Evolutionary conservation across 148 eudicot genomes (phyloP), one percentile per base, ranked within the genome.

Genomic region (Drosera capensis): DNA sequence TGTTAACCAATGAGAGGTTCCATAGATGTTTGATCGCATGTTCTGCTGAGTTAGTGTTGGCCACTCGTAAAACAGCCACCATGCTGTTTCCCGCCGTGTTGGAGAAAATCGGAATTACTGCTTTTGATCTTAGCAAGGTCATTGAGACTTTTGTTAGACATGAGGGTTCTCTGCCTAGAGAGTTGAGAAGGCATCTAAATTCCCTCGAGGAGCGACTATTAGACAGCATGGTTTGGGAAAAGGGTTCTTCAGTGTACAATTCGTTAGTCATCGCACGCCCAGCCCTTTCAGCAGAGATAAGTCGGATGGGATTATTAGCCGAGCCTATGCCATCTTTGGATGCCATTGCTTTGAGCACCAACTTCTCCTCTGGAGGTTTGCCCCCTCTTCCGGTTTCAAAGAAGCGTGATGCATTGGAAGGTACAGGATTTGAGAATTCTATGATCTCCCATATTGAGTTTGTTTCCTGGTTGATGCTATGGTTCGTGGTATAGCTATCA

Each of bases 201-300:
- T 81, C 99, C 19, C 55, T 92, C 48, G 99, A 92, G 71, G 99
- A 92, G 54, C 65, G 86, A 49, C 82, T 92, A 31, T 60, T 92
- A 63, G 99, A 92, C 75, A 81, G 94, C 73, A 76, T 81, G 94
- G 95, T 92, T 2, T 92, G 99, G 99, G 99, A 81, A 59, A 92
- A 79, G 60, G 99, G 99, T 40, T 92, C 99, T 20, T 85, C 99
- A 23, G 78, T 92, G 95, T 92, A 85, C 79, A 92, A 92, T 65
- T 92, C 94, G 39, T 68, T 92, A 68, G 71, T 56, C 14, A 74
- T 92, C 51, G 99, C 99, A 57, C 71, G 72, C 42, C 90, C 90
- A 18, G 43, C 71, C 45, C 75, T 85, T 52, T 74, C 94, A 39
- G 56, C 73, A 14, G 95, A 92, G 50, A 79, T 85, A 44, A 76